Conservation (phyloP, 768 basidiomycete species). For the Xerocomellus dryophilus region DNA sequence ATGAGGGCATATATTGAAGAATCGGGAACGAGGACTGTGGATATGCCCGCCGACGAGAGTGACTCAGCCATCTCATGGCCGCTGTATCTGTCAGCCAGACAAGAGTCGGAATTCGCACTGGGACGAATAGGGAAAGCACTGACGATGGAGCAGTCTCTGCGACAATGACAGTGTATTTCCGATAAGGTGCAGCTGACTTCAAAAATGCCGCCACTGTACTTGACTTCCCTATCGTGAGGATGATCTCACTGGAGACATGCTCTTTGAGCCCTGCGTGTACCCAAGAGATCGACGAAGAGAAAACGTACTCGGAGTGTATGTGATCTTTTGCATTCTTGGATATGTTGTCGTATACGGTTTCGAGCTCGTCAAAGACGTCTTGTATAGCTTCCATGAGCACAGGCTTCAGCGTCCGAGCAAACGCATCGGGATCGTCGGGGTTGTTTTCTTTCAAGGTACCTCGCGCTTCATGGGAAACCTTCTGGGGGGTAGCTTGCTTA, state of each 20-base stretch:
- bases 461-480: constrained; percentile 45
- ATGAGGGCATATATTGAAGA: constrained; percentile 94
- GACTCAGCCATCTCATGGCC: constrained; percentile 84
- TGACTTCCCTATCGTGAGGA: constrained; percentile 91
- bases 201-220: constrained; percentile 92
- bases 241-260: constrained; percentile 69
- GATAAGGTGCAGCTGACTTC: constrained; percentile 82
- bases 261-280: background rate
- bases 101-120: constrained; percentile 1
- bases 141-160: constrained; percentile 94
- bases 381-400: constrained; percentile 96
- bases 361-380: constrained; percentile 93
- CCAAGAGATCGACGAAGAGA: background rate
- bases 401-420: constrained; percentile 78
- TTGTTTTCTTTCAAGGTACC: constrained; percentile 66
- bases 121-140: constrained; percentile 31
- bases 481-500: constrained; percentile 39
- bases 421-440: constrained; percentile 73
- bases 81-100: constrained; percentile 54
- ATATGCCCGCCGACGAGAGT: constrained; percentile 75
- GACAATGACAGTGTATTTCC: constrained; percentile 94
- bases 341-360: constrained; percentile 92
- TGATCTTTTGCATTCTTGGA: constrained; percentile 94
- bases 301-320: constrained; percentile 92
- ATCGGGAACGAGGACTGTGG: constrained; percentile 96